phyloP scores from a whole-genome alignment of 2,329 filamentous ascomycete genomes.

The Neopestalotiopsis clavispora region DNA sequence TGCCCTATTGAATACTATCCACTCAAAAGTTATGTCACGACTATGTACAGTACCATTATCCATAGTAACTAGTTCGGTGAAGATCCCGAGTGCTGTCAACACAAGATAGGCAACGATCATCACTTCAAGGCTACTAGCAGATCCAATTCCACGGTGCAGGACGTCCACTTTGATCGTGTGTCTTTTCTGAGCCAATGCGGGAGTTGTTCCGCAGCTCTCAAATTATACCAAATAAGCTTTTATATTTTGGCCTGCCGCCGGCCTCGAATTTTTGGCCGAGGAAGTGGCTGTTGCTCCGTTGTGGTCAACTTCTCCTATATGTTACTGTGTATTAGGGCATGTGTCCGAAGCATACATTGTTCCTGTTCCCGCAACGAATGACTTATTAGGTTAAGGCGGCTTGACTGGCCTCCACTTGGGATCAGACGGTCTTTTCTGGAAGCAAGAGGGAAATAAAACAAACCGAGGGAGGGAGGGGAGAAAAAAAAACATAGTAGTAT shows the following conservation, averaged over 20 bases:
- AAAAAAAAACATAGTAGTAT: background rate
- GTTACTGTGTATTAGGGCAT: background rate
- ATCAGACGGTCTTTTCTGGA: background rate
- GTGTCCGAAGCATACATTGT: background rate
- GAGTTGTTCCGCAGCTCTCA: background rate
- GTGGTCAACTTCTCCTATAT: background rate
- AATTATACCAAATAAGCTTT: background rate
- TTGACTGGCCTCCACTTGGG: background rate
- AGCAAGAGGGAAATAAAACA: background rate
- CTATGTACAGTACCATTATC: background rate
- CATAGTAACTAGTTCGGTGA: background rate
- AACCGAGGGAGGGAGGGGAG: background rate
- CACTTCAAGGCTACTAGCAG: background rate
- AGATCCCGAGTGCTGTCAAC: conserved; percentile 1
- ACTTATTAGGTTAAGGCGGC: background rate
- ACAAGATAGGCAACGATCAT: background rate
- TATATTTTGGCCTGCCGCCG: too few relatives aligned
- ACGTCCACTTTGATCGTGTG: background rate
- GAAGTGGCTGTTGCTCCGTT: too few relatives aligned
- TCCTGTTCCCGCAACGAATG: background rate
- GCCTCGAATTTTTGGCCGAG: too few relatives aligned
- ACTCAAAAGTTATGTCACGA: background rate
- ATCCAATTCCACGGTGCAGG: background rate
- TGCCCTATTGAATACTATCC: background rate
- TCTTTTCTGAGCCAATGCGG: background rate